Conservation (phyloP, 805 yeast genomes). For the Peterozyma toletana region DNA sequence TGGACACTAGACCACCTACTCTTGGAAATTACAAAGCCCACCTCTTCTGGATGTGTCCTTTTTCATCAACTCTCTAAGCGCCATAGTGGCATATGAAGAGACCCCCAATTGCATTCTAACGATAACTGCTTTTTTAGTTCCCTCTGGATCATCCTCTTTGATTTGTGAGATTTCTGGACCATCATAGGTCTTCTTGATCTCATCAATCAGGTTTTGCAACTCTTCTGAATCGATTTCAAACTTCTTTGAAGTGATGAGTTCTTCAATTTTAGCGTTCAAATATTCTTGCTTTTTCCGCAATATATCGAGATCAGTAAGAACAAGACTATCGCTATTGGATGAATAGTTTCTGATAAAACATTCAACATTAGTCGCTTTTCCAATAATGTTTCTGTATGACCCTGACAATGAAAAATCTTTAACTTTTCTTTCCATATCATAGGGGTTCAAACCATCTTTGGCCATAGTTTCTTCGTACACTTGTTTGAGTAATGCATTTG, state of each 20-base stretch:
- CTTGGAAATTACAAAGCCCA: conserved; percentile 4
- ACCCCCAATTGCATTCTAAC: conserved; percentile 73
- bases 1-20: no score
- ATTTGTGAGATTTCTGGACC: conserved; percentile 14
- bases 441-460: conserved; percentile 76
- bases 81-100: conserved; percentile 97
- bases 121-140: conserved; percentile 59
- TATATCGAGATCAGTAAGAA: conserved; percentile 71
- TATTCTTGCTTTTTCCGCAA: conserved; percentile 26
- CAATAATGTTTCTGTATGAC: conserved; percentile 69
- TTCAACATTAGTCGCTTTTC: conserved; percentile 57
- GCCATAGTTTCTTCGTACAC: conserved; percentile 70
- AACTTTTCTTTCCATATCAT: conserved; percentile 75
- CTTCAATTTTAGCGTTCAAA: conserved; percentile 1
- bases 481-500: conserved; percentile 48
- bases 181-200: conserved; percentile 1
- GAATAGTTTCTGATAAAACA: conserved; percentile 57
- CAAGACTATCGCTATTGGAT: conserved; percentile 61
- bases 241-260: conserved; percentile 10
- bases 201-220: conserved; percentile 4
- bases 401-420: conserved; percentile 91
- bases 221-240: conserved; percentile 11
- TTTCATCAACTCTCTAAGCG: conserved; percentile 83
- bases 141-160: conserved; percentile 26
- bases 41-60: conserved; percentile 40